Percentiles rank a stretch among this genome's conserved stretches.
phyloP scores from a whole-genome alignment of 2,329 filamentous ascomycete genomes.

The Cladosporium phlei region DNA sequence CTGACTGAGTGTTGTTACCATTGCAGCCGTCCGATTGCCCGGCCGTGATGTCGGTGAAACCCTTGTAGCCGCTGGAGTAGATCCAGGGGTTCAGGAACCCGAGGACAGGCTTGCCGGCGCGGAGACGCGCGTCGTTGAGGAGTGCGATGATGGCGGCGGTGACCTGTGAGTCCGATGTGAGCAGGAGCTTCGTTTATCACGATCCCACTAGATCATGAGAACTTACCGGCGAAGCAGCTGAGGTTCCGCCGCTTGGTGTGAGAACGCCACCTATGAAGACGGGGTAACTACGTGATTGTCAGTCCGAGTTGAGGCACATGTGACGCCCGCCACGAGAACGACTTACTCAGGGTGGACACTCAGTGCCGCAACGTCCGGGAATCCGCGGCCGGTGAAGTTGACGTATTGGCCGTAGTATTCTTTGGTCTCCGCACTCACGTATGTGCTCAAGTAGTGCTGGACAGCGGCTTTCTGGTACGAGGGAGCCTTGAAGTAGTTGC shows the following conservation, averaged over 20 bases:
- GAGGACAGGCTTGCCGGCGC: conserved; percentile 44
- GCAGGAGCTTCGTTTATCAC: background rate
- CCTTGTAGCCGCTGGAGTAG: conserved; percentile 46
- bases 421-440: conserved; percentile 36
- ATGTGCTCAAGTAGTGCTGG: conserved; percentile 33
- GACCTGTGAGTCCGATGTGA: conserved; percentile 23
- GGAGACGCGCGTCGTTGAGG: conserved; percentile 56
- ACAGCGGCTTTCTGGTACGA: conserved; percentile 42
- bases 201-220: too few species aligned
- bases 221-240: conserved; percentile 49
- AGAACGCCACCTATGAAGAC: conserved; percentile 40
- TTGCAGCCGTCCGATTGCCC: conserved; percentile 38
- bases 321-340: background rate
- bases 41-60: conserved; percentile 45
- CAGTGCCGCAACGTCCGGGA: conserved; percentile 44
- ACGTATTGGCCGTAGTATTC: conserved; percentile 38
- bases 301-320: background rate
- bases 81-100: conserved; percentile 61
- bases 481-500: conserved; percentile 39
- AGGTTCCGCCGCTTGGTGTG: conserved; percentile 46
- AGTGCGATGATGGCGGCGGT: conserved; percentile 55
- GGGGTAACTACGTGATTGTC: conserved; percentile 46
- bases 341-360: conserved; percentile 3
- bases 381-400: conserved; percentile 34
- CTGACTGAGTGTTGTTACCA: conserved; percentile 25